Percentiles rank a stretch among this genome's conserved stretches.
phyloP scores from a whole-genome alignment of 768 basidiomycete genomes.

The Pholiota molesta region DNA sequence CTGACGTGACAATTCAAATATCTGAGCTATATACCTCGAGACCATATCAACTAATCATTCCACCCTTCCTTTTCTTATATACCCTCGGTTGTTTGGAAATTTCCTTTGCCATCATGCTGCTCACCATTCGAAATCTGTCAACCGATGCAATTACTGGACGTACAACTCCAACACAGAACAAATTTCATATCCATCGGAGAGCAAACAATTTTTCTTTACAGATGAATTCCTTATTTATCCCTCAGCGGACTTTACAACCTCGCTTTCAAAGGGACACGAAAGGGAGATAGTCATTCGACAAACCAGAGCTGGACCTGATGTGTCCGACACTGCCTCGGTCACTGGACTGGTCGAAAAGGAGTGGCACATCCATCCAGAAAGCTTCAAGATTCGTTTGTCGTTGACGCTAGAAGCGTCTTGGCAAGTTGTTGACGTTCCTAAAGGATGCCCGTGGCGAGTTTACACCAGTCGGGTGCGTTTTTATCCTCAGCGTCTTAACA shows the following conservation, averaged over 20 bases:
- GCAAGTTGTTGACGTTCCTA: conserved; percentile 43
- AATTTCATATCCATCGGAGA: conserved; percentile 15
- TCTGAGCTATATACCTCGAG: neutral
- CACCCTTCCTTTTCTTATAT: neutral
- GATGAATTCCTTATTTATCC: conserved; percentile 21
- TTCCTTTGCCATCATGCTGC: conserved; percentile 23
- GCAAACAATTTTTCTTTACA: neutral
- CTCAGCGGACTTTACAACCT: conserved; percentile 18
- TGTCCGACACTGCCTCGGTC: neutral
- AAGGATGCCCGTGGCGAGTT: conserved; percentile 58
- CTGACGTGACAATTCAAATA: neutral
- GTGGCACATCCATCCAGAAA: conserved; percentile 28
- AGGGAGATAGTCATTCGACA: conserved; percentile 20
- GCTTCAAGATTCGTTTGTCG: conserved; percentile 30
- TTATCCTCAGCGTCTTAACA: neutral
- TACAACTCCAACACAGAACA: conserved; percentile 16
- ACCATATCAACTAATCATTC: neutral
- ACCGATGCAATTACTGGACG: conserved; percentile 24
- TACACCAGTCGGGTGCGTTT: conserved; percentile 55
- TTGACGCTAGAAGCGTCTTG: conserved; percentile 42
- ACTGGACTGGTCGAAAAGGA: conserved; percentile 17
- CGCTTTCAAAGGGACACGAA: conserved; percentile 21
- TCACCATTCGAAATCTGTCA: conserved; percentile 32
- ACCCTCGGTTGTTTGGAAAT: neutral
- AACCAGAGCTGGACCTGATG: neutral